These are phyloP conservation scores for Citrus medica DNA, from an alignment of 345 rosid genomes.

Conservation along the genomic window DNA sequence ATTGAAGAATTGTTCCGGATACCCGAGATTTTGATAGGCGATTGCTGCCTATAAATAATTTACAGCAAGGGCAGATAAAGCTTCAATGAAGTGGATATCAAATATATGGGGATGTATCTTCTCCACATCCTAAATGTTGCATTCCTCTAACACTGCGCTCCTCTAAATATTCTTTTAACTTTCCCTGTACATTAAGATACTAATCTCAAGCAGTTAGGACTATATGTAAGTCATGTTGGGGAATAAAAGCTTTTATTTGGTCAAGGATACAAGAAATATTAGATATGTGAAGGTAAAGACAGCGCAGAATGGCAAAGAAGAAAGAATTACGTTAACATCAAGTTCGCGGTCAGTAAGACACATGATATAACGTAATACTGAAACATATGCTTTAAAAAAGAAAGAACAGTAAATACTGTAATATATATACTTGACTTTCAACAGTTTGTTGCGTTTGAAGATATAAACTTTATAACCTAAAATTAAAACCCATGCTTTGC, in stretches of 20 bases:
- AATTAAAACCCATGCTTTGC: too few species aligned
- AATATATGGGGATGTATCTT: constrained; percentile 88
- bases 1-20: neutral
- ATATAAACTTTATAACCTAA: neutral
- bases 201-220: constrained; percentile 12
- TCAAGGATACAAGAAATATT: neutral
- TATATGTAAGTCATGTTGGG: neutral
- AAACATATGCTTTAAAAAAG: too few species aligned
- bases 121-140: constrained; percentile 95
- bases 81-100: constrained; percentile 82
- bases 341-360: too few species aligned
- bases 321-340: neutral
- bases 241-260: neutral
- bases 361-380: too few species aligned
- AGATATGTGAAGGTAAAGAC: neutral
- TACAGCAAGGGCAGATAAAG: constrained; percentile 24
- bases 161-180: constrained; percentile 93
- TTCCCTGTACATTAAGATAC: constrained; percentile 62
- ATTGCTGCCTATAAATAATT: neutral
- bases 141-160: constrained; percentile 36
- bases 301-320: neutral
- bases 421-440: neutral
- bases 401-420: too few species aligned
- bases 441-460: neutral
- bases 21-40: neutral